Base-by-base conservation (phyloP, 1,284 basidiomycete species). In the Porogramme epimiltina region DNA sequence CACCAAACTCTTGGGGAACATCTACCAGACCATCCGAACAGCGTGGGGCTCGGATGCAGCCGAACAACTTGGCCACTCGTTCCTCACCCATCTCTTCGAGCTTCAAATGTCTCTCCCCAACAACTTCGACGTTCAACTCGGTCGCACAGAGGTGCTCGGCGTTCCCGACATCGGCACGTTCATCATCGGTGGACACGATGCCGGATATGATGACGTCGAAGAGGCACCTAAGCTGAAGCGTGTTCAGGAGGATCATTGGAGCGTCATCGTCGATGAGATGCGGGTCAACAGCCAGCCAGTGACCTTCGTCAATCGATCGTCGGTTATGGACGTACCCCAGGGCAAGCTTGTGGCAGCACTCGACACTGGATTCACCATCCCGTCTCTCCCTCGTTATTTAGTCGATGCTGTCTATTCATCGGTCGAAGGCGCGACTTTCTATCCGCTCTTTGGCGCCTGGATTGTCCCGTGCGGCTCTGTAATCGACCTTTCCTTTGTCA, bases 11-110 rank as follows among this genome's bases (percentile, higher is more conserved):
- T 31, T 6, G 28, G 28, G 13, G 9, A 16, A 22, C 33, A 52
- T 58, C 40, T 42, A 50, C 22, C 13, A 13, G 24, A 31, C 45
- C 1, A 77, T 91, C 45, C 87, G 86, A 84, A 65, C 76, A 58
- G 66, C 69, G 0, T 68, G 80, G n/a, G 57, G 60, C 5, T 19
- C 34, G 2, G 70, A 68, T 23, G 47, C 41, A 45, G 54, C 52
- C 1, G 31, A 44, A 4, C 3, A 54, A 45, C 52, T 59, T 48
- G 38, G 51, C 2, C 52, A 51, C 5, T 42, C 51, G 2, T 49
- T 49, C 24, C 45, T 62, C 22, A 46, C 54, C 57, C 67, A 13
- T 62, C 76, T 62, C 59, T 65, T 52, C 62, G 64, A 18, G 58
- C 73, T 24, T 51, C 70, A 51, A 53, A 31, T 41, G 22, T 49